Evolutionary conservation across 83 land plant genomes (phyloP).

Genomic region (Isoetes engelmannii): DNA sequence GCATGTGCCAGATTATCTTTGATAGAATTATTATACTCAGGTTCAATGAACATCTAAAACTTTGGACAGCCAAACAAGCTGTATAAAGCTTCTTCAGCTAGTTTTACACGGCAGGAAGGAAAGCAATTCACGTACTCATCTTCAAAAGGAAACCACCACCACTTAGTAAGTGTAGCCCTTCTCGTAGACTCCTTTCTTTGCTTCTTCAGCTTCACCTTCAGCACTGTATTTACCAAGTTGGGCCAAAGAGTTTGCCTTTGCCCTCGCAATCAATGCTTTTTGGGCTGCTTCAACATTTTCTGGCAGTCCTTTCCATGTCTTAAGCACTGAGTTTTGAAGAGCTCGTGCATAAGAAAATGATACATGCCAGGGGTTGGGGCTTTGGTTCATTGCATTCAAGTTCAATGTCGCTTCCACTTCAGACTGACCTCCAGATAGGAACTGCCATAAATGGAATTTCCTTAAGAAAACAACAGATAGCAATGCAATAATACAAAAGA

Average conservation of each 20-base stretch:
- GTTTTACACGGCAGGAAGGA: too few species aligned
- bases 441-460: constrained; percentile 26
- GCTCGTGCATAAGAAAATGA: constrained; percentile 80
- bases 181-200: constrained; percentile 64
- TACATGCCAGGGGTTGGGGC: constrained; percentile 80
- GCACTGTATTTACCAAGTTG: constrained; percentile 61
- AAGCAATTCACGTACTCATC: too few species aligned
- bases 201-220: constrained; percentile 58
- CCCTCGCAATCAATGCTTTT: constrained; percentile 50
- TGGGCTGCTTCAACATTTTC: constrained; percentile 67
- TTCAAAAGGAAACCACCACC: too few species aligned
- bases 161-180: constrained; percentile 60
- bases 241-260: constrained; percentile 74
- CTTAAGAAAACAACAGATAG: not conserved
- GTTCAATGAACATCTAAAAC: too few species aligned
- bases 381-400: constrained; percentile 78
- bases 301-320: constrained; percentile 72
- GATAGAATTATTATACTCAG: too few species aligned
- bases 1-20: too few species aligned
- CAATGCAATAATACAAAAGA: not conserved
- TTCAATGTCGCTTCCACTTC: constrained; percentile 71
- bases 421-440: constrained; percentile 78
- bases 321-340: constrained; percentile 57
- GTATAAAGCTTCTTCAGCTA: too few species aligned
- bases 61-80: too few species aligned